A percentile compares a stretch with the other conserved stretches of the same genome.
Conservation (phyloP, 148 eudicot genomes). For the Chenopodium quinoa region DNA sequence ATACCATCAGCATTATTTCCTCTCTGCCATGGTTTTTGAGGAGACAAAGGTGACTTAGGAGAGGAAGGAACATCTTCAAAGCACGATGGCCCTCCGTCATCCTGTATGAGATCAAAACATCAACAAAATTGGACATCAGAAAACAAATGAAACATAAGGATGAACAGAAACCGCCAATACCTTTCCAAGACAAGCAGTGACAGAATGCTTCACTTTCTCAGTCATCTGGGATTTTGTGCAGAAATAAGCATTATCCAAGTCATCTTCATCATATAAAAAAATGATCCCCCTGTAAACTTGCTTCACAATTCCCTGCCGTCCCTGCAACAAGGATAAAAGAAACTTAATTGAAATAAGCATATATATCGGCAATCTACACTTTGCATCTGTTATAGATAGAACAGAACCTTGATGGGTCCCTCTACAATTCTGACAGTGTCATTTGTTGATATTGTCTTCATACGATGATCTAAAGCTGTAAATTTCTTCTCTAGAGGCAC, state of each 20-base stretch:
- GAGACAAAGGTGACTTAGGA: slow-evolving; percentile 77
- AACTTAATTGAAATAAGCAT: neutral
- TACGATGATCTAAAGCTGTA: slow-evolving; percentile 71
- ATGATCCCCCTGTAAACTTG: slow-evolving; percentile 73
- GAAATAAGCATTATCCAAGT: slow-evolving; percentile 71
- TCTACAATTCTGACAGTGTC: slow-evolving; percentile 59
- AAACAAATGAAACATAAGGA: neutral
- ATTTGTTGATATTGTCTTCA: slow-evolving; percentile 62
- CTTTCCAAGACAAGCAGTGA: slow-evolving; percentile 54
- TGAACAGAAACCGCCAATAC: slow-evolving; percentile 33
- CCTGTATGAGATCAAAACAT: slow-evolving; percentile 35
- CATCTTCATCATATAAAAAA: slow-evolving; percentile 72
- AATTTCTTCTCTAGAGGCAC: slow-evolving; percentile 71
- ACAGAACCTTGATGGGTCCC: slow-evolving; percentile 76
- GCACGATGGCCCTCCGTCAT: slow-evolving; percentile 48
- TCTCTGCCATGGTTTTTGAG: slow-evolving; percentile 59
- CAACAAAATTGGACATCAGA: neutral
- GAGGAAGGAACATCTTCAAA: slow-evolving; percentile 70
- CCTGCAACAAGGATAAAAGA: slow-evolving; percentile 46
- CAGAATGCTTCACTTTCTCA: slow-evolving; percentile 63
- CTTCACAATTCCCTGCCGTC: slow-evolving; percentile 72
- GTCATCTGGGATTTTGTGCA: slow-evolving; percentile 64
- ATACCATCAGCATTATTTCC: slow-evolving; percentile 59
- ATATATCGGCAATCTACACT: neutral
- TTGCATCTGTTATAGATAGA: slow-evolving; percentile 5